phyloP scores from a whole-genome alignment of 1,284 basidiomycete genomes.

The Leccinum glutinopallens region DNA sequence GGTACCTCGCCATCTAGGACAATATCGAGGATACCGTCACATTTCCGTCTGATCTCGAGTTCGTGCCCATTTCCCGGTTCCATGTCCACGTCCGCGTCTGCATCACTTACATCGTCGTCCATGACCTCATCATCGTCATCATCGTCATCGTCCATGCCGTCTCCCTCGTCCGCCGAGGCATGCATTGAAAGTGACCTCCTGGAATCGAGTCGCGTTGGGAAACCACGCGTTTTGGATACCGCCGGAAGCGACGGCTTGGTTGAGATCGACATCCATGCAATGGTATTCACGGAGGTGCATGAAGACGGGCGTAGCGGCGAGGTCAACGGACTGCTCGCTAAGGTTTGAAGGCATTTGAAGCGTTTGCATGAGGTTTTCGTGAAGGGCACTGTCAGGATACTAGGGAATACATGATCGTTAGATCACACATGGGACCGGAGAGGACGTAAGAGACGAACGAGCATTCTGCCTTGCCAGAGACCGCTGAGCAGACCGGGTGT shows the following conservation, averaged over 20 bases:
- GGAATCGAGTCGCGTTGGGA: constrained; percentile 32
- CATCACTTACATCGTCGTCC: constrained; percentile 26
- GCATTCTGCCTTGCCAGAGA: constrained; percentile 60
- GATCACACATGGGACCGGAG: constrained; percentile 8
- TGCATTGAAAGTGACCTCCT: constrained; percentile 29
- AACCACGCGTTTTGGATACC: constrained; percentile 61
- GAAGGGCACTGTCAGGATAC: constrained; percentile 38
- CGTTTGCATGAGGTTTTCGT: constrained; percentile 38
- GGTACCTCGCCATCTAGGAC: constrained; percentile 57
- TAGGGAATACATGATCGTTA: constrained; percentile 20
- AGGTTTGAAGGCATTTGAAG: constrained; percentile 37
- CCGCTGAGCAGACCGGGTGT: constrained; percentile 54
- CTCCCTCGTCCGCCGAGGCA: constrained; percentile 9
- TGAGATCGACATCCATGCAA: constrained; percentile 43
- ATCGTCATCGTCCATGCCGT: neutral
- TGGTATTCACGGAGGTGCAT: constrained; percentile 60
- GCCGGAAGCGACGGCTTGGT: constrained; percentile 40
- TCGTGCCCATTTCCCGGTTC: constrained; percentile 21
- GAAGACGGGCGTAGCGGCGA: constrained; percentile 50
- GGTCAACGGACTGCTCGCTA: constrained; percentile 38
- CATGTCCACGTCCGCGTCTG: constrained; percentile 22
- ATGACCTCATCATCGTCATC: constrained; percentile 30
- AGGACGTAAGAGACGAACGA: constrained; percentile 38
- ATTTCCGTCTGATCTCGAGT: constrained; percentile 37
- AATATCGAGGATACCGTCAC: constrained; percentile 57